These are phyloP conservation scores for Phaeotremella fagi DNA, from an alignment of 768 basidiomycete genomes.

Conservation along the genomic window DNA sequence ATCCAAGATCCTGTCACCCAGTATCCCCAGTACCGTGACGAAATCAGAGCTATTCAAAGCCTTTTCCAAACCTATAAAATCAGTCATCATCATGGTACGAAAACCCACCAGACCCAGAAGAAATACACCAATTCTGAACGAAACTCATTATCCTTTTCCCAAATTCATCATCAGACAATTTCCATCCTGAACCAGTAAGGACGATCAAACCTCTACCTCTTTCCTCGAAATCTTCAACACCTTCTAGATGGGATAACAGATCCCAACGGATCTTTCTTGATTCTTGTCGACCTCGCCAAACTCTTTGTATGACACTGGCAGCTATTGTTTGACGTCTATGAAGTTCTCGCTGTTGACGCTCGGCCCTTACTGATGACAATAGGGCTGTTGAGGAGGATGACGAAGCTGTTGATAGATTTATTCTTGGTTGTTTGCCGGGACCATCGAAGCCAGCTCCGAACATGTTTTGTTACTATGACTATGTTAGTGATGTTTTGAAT, in stretches of 20 bases:
- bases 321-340: constrained; percentile 20
- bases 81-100: no score
- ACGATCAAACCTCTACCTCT: constrained; percentile 16
- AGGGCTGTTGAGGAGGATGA: constrained; percentile 34
- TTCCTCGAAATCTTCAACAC: constrained; percentile 1
- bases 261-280: constrained; percentile 9
- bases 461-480: neutral
- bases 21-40: constrained; percentile 5
- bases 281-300: constrained; percentile 35
- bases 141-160: constrained; percentile 9
- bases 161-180: constrained; percentile 2
- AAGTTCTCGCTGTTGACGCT: constrained; percentile 37
- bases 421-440: neutral
- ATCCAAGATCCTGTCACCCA: constrained; percentile 9
- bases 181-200: constrained; percentile 13
- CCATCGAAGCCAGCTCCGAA: neutral
- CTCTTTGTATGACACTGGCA: constrained; percentile 29
- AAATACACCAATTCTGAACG: constrained; percentile 7
- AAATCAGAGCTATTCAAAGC: neutral
- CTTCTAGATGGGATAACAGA: constrained; percentile 14
- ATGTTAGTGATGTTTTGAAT: neutral
- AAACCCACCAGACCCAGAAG: neutral
- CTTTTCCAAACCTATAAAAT: no score
- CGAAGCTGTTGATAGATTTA: constrained; percentile 39
- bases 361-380: constrained; percentile 30